Evolutionary conservation across 192 early-diverging fungal genomes (phyloP), one percentile per base, ranked within the genome.

Genomic region (Funneliformis geosporum): DNA sequence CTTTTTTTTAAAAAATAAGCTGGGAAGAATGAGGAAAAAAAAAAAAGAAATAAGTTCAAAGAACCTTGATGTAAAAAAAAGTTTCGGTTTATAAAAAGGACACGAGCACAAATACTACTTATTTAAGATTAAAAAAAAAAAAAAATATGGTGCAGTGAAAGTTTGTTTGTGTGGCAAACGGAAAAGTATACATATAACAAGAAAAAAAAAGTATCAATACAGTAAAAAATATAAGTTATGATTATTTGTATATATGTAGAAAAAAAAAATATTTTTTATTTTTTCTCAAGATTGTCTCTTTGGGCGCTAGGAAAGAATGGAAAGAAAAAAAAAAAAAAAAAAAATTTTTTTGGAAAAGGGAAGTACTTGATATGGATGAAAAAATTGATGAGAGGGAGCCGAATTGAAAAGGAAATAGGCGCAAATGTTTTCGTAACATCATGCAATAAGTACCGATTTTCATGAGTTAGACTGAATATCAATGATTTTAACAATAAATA

Each of bases 231-330:
- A 33, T 33, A 33, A 2, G 43, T 44, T 44, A 55, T 14, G 14
- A 55, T 55, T 55, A 18, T 18, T 18, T 55, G 14, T 55, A 4
- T 55, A 33, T 33, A 33, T 18, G 1, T 38, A 38, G 16, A 38
- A 67, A 25, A 38, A 62, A 23, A 62, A 18, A 62, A 25, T 23
- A 67, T 67, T 18, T n/a, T 27, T 39, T 38, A 16, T 27, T 67
- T 67, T 67, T 39, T 67, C n/a, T 38, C 62, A n/a, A 33, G 62
- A 65, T 9, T 65, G 62, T 67, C 65, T 67, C 39, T 27, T 38
- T 38, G 27, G 27, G 65, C 18, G 64, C 28, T 39, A 25, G 18
- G 65, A 38, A 67, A 8, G 12, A 47, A 14, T 47, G 10, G 11
- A 14, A 12, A 4, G 11, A 12, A 16, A 18, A 18, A 55, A 55